phyloP scores from a whole-genome alignment of 257 asterid species.

The Fraxinus pennsylvanica region DNA sequence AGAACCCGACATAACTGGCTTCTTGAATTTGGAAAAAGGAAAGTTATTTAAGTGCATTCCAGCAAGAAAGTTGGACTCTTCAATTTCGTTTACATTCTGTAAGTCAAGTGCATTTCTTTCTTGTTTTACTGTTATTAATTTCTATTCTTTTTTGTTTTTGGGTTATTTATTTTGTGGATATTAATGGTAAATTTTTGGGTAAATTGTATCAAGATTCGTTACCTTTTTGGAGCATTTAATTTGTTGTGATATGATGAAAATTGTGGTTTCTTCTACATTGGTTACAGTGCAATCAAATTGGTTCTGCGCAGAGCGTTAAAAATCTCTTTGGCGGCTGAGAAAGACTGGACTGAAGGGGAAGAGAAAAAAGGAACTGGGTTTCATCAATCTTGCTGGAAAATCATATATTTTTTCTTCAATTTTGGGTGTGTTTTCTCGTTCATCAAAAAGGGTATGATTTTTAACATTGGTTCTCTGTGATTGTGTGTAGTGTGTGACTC shows the following conservation, averaged over 20 bases:
- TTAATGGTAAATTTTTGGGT: not conserved
- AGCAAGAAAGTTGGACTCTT: constrained; percentile 11
- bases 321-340: constrained; percentile 24
- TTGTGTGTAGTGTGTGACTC: not conserved
- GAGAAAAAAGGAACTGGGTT: not conserved
- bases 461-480: not conserved
- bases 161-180: constrained; percentile 2
- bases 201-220: not conserved
- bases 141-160: not conserved
- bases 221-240: constrained; percentile 28
- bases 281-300: constrained; percentile 4
- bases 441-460: constrained; percentile 8
- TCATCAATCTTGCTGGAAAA: constrained; percentile 15
- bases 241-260: constrained; percentile 1
- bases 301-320: constrained; percentile 17
- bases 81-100: not conserved
- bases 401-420: constrained; percentile 14
- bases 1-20: constrained; percentile 26
- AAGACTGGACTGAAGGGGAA: not conserved
- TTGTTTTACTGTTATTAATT: constrained; percentile 8
- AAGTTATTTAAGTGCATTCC: constrained; percentile 13
- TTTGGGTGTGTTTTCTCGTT: constrained; percentile 14
- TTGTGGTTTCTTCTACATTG: constrained; percentile 18
- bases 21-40: constrained; percentile 26
- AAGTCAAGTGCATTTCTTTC: constrained; percentile 16